These are phyloP conservation scores for Sphagnum fallax DNA, from an alignment of 228 moss, liverwort and hornwort genomes.

Conservation along the genomic window DNA sequence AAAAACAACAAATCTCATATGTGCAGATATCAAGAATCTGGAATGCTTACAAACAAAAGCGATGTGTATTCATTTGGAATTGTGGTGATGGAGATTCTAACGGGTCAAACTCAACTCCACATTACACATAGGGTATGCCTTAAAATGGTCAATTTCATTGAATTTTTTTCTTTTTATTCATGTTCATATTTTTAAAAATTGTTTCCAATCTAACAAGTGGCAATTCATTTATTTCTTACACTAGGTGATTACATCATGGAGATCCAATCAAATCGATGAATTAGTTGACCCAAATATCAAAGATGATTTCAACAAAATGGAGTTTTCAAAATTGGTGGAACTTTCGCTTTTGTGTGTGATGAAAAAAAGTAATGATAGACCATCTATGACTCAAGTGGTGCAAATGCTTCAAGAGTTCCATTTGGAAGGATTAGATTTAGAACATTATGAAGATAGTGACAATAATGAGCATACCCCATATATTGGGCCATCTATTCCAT, in stretches of 20 bases:
- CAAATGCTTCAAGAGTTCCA: conserved; percentile 28
- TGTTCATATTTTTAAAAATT: neutral
- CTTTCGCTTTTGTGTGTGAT: no score
- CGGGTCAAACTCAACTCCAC: conserved; percentile 22
- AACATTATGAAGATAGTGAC: no score
- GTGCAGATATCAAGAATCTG: conserved; percentile 32
- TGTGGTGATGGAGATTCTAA: conserved; percentile 45
- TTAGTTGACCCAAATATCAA: no score
- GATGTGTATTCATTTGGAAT: conserved; percentile 62
- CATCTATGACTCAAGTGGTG: conserved; percentile 11
- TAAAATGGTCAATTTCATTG: conserved; percentile 3
- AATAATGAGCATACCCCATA: no score
- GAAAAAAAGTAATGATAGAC: no score
- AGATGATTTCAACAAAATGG: conserved; percentile 3
- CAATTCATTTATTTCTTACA: neutral
- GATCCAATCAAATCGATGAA: no score
- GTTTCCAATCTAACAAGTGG: neutral
- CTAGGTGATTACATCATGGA: conserved; percentile 24
- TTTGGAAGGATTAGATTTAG: conserved; percentile 1
- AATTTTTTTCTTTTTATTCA: neutral
- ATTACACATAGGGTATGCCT: conserved; percentile 7
- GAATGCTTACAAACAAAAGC: conserved; percentile 44
- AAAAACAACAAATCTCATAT: neutral
- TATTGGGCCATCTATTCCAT: no score
- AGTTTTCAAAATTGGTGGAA: no score